Evolutionary conservation across 495 filamentous ascomycete species (phyloP).

Genomic region (Penicillium manginii): DNA sequence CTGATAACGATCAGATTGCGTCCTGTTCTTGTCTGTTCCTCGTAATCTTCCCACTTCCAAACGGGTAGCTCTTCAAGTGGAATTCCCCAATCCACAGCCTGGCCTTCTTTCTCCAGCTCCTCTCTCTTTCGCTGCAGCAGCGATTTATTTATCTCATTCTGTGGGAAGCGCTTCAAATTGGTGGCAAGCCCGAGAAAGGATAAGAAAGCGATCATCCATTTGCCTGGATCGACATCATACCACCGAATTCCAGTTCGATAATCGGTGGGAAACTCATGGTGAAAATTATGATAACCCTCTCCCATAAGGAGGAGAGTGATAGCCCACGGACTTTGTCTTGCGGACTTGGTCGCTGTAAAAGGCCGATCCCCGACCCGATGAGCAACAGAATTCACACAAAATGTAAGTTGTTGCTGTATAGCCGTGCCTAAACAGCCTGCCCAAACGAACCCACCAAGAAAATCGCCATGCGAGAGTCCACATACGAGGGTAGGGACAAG

Average conservation of each 20-base stretch:
- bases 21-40: slow-evolving; percentile 73
- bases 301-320: slow-evolving; percentile 50
- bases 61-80: slow-evolving; percentile 17
- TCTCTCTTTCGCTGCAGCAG: slow-evolving; percentile 90
- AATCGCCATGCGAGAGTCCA: slow-evolving; percentile 84
- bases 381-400: slow-evolving; percentile 96
- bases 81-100: slow-evolving; percentile 80
- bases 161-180: slow-evolving; percentile 89
- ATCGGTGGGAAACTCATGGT: slow-evolving; percentile 96
- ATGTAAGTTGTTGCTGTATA: slow-evolving; percentile 94
- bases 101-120: slow-evolving; percentile 89
- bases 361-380: slow-evolving; percentile 98
- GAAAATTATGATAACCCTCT: slow-evolving; percentile 98
- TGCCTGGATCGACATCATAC: slow-evolving; percentile 95
- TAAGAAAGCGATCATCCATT: slow-evolving; percentile 90
- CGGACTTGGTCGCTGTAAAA: slow-evolving; percentile 93
- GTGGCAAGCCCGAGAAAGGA: slow-evolving; percentile 87
- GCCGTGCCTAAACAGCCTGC: slow-evolving; percentile 89
- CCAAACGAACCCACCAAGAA: slow-evolving; percentile 84
- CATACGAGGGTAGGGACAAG: slow-evolving; percentile 78
- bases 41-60: slow-evolving; percentile 75
- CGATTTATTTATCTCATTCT: slow-evolving; percentile 96
- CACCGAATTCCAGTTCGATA: slow-evolving; percentile 95
- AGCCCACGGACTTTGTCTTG: slow-evolving; percentile 88
- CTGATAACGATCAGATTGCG: slow-evolving; percentile 81